phyloP scores from a whole-genome alignment of 371 early-diverging fungal genomes.

The Mortierella sp. region DNA sequence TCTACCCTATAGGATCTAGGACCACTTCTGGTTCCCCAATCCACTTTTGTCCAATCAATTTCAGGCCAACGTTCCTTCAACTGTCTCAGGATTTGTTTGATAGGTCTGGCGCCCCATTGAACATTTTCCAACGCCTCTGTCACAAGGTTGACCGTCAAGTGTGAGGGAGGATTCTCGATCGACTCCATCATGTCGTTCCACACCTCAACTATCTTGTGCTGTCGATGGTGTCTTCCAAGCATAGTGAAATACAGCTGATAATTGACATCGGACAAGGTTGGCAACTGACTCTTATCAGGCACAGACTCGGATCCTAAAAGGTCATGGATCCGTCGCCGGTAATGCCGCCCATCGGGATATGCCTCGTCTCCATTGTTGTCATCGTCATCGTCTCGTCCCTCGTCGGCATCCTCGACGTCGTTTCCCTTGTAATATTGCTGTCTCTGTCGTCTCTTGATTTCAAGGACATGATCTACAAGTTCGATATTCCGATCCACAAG shows the following conservation, averaged over 20 bases:
- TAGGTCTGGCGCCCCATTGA: slow-evolving; percentile 45
- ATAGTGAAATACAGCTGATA: slow-evolving; percentile 42
- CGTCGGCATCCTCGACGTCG: not conserved
- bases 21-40: not conserved
- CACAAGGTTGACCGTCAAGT: slow-evolving; percentile 17
- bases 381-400: not conserved
- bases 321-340: not conserved
- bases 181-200: slow-evolving; percentile 47
- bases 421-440: slow-evolving; percentile 3
- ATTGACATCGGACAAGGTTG: slow-evolving; percentile 27
- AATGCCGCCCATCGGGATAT: not conserved
- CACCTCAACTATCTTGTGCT: slow-evolving; percentile 39
- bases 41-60: slow-evolving; percentile 14
- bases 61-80: slow-evolving; percentile 32
- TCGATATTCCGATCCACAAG: slow-evolving; percentile 31
- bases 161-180: slow-evolving; percentile 23
- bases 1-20: not conserved
- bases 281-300: not conserved
- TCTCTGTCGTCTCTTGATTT: not conserved
- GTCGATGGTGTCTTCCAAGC: slow-evolving; percentile 46
- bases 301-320: slow-evolving; percentile 1
- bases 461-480: slow-evolving; percentile 19
- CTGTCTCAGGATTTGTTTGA: slow-evolving; percentile 33
- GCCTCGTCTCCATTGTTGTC: slow-evolving; percentile 1
- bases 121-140: slow-evolving; percentile 49